Evolutionary conservation across 164 flowering plant genomes (phyloP), one percentile per base, ranked within the genome.

Genomic region (Warburgia ugandensis): DNA sequence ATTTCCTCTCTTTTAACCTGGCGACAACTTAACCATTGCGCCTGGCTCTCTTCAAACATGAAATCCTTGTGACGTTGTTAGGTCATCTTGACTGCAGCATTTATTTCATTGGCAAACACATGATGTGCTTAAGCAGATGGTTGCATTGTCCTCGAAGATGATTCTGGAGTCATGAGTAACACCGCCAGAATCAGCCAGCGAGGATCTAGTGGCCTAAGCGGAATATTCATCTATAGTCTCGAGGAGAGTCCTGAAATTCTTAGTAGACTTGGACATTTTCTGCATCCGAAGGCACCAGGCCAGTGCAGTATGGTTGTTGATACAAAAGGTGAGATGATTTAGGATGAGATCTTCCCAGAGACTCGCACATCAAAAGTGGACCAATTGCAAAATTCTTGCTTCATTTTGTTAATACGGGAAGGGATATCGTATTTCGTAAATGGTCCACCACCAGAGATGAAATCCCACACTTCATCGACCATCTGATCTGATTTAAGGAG

Each of bases 261-360:
- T 96, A 2, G 97, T 90, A n/a, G 91, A 82, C 73, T 90, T 90
- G 43, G 95, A 80, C 97, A 90, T 86, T 63, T 90, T 90, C 71
- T 89, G 62, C 87, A 83, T 56, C 95, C 73, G 44, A 80, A 86
- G 0, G 84, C 95, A 35, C 71, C 70, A 17, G 97, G 97, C 97
- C 97, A 89, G 33, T 14, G 97, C 95, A 5, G 88, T 78, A 56
- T 90, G 97, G 65, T 86, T 86, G 64, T 86, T 86, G 45, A 90
- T 75, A 65, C 73, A 80, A 54, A 89, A 86, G 0, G 94, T 86
- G 38, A 90, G 70, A 55, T 90, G 97, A 48, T 90, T 90, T 65
- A 84, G 97, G 52, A 86, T 90, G 8, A 90, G 85, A 67, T 90
- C 95, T 59, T 86, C 0, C 97, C 96, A 30, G 97, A 90, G 2